Conservation (phyloP, 441 rosid genomes). For the Arabidopsis hybrid region DNA sequence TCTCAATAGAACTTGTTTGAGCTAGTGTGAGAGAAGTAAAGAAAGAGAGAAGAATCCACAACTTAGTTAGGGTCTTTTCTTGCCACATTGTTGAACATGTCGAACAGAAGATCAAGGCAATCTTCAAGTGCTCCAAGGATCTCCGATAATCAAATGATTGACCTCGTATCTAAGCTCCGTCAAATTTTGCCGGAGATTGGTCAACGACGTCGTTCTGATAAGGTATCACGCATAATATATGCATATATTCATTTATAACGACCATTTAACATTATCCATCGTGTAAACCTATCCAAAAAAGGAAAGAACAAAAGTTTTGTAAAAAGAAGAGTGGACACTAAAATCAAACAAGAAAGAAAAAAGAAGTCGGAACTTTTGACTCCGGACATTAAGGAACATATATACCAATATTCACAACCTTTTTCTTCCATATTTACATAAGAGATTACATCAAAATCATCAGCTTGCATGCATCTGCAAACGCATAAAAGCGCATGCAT, state of each 20-base stretch:
- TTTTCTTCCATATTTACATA: background rate
- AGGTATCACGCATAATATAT: slow-evolving; percentile 54
- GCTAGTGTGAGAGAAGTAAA: background rate
- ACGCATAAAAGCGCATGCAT: slow-evolving; percentile 14
- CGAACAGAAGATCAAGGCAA: slow-evolving; percentile 77
- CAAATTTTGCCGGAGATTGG: slow-evolving; percentile 90
- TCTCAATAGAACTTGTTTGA: background rate
- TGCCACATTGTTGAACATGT: slow-evolving; percentile 54
- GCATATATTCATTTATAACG: background rate
- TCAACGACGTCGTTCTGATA: slow-evolving; percentile 66
- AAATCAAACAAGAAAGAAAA: slow-evolving; percentile 22
- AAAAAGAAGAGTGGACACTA: slow-evolving; percentile 12
- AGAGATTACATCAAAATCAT: background rate
- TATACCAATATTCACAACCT: slow-evolving; percentile 10
- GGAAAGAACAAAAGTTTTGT: background rate
- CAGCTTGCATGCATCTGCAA: background rate
- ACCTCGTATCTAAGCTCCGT: slow-evolving; percentile 78
- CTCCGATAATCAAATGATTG: slow-evolving; percentile 83
- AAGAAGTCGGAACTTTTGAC: slow-evolving; percentile 43
- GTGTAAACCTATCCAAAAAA: slow-evolving; percentile 12
- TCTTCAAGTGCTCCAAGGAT: slow-evolving; percentile 62
- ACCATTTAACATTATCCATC: slow-evolving; percentile 16
- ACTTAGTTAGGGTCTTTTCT: background rate
- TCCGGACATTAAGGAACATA: slow-evolving; percentile 43
- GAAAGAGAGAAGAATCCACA: slow-evolving; percentile 13